These are phyloP conservation scores for Fusarium verrucosum DNA, from an alignment of 2,329 filamentous ascomycete species.

Conservation along the genomic window DNA sequence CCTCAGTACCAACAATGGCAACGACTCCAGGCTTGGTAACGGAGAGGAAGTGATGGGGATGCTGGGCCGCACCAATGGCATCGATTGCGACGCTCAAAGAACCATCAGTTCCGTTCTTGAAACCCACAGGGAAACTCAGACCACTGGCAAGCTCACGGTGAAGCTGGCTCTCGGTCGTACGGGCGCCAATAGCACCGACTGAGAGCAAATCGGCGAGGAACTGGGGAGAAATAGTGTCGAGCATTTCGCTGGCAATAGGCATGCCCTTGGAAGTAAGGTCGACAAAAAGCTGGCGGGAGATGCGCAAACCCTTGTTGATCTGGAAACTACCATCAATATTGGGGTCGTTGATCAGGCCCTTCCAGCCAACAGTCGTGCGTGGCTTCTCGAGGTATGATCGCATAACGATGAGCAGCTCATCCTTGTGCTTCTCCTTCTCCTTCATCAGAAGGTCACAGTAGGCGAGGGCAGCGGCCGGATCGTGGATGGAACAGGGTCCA, in stretches of 20 bases:
- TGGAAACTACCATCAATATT: conserved; percentile 99
- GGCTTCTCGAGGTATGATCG: conserved; percentile 98
- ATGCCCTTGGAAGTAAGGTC: conserved; percentile 92
- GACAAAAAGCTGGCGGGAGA: conserved; percentile 89
- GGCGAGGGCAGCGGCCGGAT: conserved; percentile 86
- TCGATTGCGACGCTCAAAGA: conserved; percentile 90
- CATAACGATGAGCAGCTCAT: conserved; percentile 96
- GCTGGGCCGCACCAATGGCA: conserved; percentile 89
- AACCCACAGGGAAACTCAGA: conserved; percentile 95
- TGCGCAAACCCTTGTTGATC: conserved; percentile 95
- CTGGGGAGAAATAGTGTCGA: conserved; percentile 97
- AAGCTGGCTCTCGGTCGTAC: conserved; percentile 94
- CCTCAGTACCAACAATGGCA: conserved; percentile 91
- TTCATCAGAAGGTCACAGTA: conserved; percentile 88
- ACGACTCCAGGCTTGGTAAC: conserved; percentile 97
- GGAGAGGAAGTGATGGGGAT: conserved; percentile 95
- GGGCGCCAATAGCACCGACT: conserved; percentile 91
- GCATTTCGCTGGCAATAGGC: conserved; percentile 96
- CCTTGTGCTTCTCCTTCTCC: conserved; percentile 86
- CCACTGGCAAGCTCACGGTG: conserved; percentile 95
- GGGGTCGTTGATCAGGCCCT: conserved; percentile 97
- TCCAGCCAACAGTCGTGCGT: conserved; percentile 97
- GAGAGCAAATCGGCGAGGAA: conserved; percentile 93
- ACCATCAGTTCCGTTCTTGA: conserved; percentile 99
- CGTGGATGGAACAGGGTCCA: conserved; percentile 97